These are phyloP conservation scores for Cutaneotrichosporon daszewskae DNA, from an alignment of 1,284 basidiomycete species.

Conservation along the genomic window DNA sequence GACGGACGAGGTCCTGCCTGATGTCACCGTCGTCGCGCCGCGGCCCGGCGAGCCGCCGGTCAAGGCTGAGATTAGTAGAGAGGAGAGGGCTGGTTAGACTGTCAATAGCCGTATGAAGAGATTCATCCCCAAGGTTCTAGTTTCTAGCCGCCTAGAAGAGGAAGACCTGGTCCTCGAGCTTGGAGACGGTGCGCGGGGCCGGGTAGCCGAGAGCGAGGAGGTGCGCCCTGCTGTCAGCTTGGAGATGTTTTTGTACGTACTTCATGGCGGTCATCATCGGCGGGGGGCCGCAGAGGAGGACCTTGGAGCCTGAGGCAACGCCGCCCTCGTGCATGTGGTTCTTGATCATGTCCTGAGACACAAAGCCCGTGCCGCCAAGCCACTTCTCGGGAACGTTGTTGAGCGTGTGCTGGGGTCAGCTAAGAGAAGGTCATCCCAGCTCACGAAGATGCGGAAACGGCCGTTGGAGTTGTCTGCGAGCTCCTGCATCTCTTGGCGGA, in stretches of 20 bases:
- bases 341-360: constrained; percentile 88
- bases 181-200: constrained; percentile 82
- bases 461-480: constrained; percentile 55
- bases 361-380: constrained; percentile 85
- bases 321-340: constrained; percentile 52
- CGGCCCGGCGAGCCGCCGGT: too few relatives aligned
- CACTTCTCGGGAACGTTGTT: constrained; percentile 85
- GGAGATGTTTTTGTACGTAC: constrained; percentile 34
- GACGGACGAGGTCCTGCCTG: too few relatives aligned
- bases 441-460: constrained; percentile 67
- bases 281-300: constrained; percentile 86
- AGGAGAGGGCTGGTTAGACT: too few relatives aligned
- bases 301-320: constrained; percentile 49
- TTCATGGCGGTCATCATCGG: constrained; percentile 98
- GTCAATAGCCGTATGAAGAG: too few relatives aligned
- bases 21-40: too few relatives aligned
- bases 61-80: too few relatives aligned
- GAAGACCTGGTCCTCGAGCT: constrained; percentile 79
- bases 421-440: constrained; percentile 6
- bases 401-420: constrained; percentile 61
- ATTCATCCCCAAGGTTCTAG: too few relatives aligned
- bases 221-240: constrained; percentile 65
- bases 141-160: constrained; percentile 43
- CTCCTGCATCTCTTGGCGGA: constrained; percentile 73
- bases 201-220: constrained; percentile 82